Evolutionary conservation across 768 basidiomycete genomes (phyloP), one percentile per base, ranked within the genome.

Genomic region (Rhizopogon rudus): DNA sequence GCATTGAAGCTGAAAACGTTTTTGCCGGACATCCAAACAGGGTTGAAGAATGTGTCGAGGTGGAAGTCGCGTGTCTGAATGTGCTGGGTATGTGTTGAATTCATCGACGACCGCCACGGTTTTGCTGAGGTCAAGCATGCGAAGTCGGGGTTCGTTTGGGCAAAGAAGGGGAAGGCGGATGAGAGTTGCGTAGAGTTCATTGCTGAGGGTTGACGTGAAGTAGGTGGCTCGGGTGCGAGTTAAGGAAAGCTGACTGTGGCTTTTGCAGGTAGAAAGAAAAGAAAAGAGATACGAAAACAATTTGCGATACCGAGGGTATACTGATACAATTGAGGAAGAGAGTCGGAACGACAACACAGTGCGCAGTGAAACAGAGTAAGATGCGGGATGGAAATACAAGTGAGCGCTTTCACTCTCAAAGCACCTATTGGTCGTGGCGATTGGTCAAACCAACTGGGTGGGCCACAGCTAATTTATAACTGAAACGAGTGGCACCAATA

Each of bases 11-110:
- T 54, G 44, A 67, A 66, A 6, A 66, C 64, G 6, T 60, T 39
- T 39, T 62, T 60, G 41, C 65, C 61, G 1, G 60, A 54, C 59
- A 57, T 67, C 77, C 81, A 42, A 68, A 75, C 37, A 57, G 63
- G 41, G 59, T 75, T 55, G 69, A 75, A 53, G 74, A 81, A 55
- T 67, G 75, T 35, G 75, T 85, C 60, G 67, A 75, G 49, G 77
- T 80, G 63, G 75, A 86, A 68, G 80, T 86, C 69, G 20, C 9
- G 25, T 16, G 20, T 10, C 20, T n/a, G 29, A 13, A 13, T 44
- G 14, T 25, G 16, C 44, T 49, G 52, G n/a, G 14, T 44, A 10
- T 28, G 31, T 16, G 22, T 35, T 8, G 9, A 44, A 7, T n/a
- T 25, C 9, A 37, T 45, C 20, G 25, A 6, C 22, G 8, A 9